A percentile compares a stretch with the other conserved stretches of the same genome.
phyloP scores from a whole-genome alignment of 768 basidiomycete species.

The Tephrocybe sp. region DNA sequence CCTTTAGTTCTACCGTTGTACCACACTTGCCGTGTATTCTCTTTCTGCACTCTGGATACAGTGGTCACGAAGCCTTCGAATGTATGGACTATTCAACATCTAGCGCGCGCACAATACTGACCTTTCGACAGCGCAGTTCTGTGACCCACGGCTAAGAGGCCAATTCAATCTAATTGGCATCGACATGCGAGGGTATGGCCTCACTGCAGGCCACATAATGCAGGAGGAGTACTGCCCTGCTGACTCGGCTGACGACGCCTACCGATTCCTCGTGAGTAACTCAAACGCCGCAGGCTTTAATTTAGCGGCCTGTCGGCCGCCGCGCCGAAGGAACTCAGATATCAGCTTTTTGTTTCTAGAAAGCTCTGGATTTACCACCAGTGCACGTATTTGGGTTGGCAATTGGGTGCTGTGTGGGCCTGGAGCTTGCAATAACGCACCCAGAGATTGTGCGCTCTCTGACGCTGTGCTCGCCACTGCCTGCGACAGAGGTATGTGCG shows the following conservation, averaged over 20 bases:
- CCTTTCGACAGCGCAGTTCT: constrained; percentile 21
- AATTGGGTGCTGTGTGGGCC: constrained; percentile 24
- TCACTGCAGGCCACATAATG: constrained; percentile 19
- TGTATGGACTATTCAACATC: constrained; percentile 4
- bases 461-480: constrained; percentile 25
- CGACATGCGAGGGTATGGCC: constrained; percentile 26
- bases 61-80: constrained; percentile 22
- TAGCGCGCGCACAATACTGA: not conserved
- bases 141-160: constrained; percentile 22
- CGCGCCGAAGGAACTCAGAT: not conserved
- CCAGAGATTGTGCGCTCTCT: constrained; percentile 24
- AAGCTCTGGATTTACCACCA: constrained; percentile 25
- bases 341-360: constrained; percentile 16
- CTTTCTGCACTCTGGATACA: constrained; percentile 22
- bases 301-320: not conserved
- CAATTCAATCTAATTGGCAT: constrained; percentile 30
- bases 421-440: constrained; percentile 23
- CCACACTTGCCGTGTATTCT: constrained; percentile 19
- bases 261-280: constrained; percentile 25
- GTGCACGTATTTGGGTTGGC: constrained; percentile 27
- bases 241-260: constrained; percentile 28
- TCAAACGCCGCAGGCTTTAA: not conserved
- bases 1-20: constrained; percentile 16
- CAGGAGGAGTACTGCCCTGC: constrained; percentile 17
- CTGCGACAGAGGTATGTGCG: constrained; percentile 24